Conservation (phyloP, 2,329 filamentous ascomycete species). For the Pseudocercospora ulei region DNA sequence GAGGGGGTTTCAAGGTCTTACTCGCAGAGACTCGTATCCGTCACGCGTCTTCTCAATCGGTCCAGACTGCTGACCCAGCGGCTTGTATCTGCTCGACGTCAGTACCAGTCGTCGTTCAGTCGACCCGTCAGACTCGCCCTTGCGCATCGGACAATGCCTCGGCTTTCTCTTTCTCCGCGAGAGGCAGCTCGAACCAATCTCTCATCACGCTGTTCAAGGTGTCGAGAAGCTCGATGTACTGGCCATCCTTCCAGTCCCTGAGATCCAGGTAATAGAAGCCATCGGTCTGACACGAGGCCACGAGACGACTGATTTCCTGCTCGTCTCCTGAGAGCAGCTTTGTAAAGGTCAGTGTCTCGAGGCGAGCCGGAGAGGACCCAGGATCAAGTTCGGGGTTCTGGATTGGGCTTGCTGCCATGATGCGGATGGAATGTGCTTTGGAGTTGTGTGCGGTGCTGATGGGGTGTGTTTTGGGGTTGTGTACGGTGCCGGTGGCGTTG, state of each 20-base stretch:
- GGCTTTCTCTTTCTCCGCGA: conserved; percentile 1
- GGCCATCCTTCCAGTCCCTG: not conserved
- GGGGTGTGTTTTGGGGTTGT: no score
- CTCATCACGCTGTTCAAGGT: conserved; percentile 1
- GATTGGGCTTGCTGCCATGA: no score
- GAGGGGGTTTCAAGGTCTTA: no score
- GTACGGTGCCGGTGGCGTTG: no score
- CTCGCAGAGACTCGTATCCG: conserved; percentile 1
- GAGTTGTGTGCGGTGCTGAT: no score
- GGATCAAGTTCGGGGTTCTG: no score
- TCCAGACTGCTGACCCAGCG: conserved; percentile 3
- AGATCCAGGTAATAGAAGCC: conserved; percentile 16
- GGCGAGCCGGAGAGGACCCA: no score
- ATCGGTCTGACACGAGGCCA: conserved; percentile 3
- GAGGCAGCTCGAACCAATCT: conserved; percentile 2
- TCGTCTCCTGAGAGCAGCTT: conserved; percentile 1
- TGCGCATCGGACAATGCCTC: conserved; percentile 1
- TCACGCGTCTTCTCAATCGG: conserved; percentile 1
- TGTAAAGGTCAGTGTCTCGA: not conserved
- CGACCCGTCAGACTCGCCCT: not conserved
- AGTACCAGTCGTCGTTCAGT: not conserved
- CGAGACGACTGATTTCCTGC: not conserved
- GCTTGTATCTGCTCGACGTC: not conserved
- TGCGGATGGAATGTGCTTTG: no score
- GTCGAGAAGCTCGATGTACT: conserved; percentile 1